Conservation (phyloP, 257 asterid genomes). For the Capsicum rhomboideum region DNA sequence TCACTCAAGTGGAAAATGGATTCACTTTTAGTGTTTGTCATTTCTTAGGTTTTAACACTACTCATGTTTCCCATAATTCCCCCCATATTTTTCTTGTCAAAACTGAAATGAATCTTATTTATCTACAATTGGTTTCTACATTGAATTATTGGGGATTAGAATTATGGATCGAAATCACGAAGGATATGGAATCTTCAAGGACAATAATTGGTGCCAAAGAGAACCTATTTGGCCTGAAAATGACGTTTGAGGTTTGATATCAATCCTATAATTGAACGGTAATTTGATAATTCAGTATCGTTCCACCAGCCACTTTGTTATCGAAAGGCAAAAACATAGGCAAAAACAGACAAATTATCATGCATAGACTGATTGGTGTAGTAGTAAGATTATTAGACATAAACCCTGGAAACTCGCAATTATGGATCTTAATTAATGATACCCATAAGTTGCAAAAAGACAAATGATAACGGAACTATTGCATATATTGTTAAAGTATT, state of each 20-base stretch:
- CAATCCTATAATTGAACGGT: background rate
- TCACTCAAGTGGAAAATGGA: background rate
- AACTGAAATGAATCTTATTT: too few species aligned
- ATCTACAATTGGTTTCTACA: background rate
- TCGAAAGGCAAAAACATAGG: background rate
- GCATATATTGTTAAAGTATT: background rate
- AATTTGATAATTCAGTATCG: background rate
- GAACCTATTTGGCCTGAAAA: background rate
- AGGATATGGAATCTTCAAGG: background rate
- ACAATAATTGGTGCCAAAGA: background rate
- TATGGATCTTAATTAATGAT: background rate
- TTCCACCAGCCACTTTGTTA: background rate
- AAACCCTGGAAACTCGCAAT: background rate
- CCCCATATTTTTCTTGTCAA: background rate
- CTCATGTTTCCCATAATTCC: background rate
- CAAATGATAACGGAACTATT: background rate
- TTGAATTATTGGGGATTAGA: background rate
- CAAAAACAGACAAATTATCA: background rate
- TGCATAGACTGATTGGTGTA: background rate
- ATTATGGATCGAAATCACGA: background rate
- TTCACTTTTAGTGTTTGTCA: background rate
- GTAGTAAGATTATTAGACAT: background rate
- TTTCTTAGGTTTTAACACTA: background rate
- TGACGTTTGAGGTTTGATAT: background rate
- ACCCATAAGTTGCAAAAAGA: background rate